Base-by-base conservation (phyloP, 345 rosid genomes). In the Camelina sativa region DNA sequence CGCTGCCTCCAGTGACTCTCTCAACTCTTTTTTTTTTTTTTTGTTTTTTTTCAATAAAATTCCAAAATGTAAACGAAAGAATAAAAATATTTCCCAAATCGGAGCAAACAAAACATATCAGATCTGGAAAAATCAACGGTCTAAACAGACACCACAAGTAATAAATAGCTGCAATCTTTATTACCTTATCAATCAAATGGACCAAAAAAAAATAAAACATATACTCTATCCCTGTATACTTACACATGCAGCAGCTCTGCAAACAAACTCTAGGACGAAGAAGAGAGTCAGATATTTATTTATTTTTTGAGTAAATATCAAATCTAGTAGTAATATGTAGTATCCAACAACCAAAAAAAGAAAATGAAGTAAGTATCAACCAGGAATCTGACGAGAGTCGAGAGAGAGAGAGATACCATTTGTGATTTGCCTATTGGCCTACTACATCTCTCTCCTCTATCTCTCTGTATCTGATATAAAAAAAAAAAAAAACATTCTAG, bases 1-100 rank as follows among this genome's bases (percentile, higher is more conserved):
- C 93, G 91, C 98, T 93, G 98, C 95, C 89, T 93, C 98, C 97
- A 90, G 88, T 76, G 93, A 85, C 84, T 79, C 82, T 82, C 28
- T 55, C 77, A 15, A 34, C 37, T 34, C 37, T 34, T 8, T 34
- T 34, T 9, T 4, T 0, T 9, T 4, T 43, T 8, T 34, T 34
- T 9, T 4, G 0, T 9, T 4, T 43, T 3, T 4, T 62, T 23
- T 23, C 44, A 20, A 5, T 22, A 4, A 20, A 10, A 51, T 4
- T 69, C 62, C 46, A 55, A 38, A 28, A 65, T 16, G 38, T 1
- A 35, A 19, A 19, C 7, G 11, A 61, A 4, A 12, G 12, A 48
- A 0, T 34, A 6, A 34, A 6, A 23, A 25, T 3, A 38, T 6
- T 32, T 34, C 5, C 58, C 48, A 4, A 73, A 54, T 56, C 62